Base-by-base conservation (phyloP, 169 alveolate genomes). In the Toxoplasma gondii region DNA sequence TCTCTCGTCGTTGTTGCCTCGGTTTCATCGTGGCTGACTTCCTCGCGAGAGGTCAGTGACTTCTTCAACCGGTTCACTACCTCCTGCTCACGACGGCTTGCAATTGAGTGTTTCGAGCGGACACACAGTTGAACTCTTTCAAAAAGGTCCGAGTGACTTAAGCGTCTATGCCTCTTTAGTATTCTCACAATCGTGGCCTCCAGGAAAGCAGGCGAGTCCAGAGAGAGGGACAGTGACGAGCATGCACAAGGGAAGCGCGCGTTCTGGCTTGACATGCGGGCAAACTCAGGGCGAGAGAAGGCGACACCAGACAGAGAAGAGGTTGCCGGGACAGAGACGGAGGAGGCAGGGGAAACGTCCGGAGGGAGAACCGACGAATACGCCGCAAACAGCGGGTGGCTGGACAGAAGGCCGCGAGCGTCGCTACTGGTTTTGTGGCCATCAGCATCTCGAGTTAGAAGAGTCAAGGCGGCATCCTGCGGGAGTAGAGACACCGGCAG, bases 101-200 rank as follows among this genome's bases (percentile, higher is more conserved):
- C 58, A 12, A 49, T 4, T 7, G 58, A 49, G 12, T 7, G 58
- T 49, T 49, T 49, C 58, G 58, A 49, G 22, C 22, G 12, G 22
- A 49, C 58, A 49, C 12, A 49, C 58, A 49, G 58, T 31, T 82
- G 90, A 17, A 82, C 90, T 12, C 24, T 31, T 36, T 82, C 54
- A 22, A 39, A 44, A 17, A 82, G 67, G 29, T 2, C 67, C 34
- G 69, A 16, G 67, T 82, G 90, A 22, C 24, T 2, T 49, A 82
- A 36, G 22, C 90, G 90, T 41, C 64, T 38, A 31, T 82, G 64
- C 41, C 90, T 29, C 24, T 82, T 82, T 67, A 82, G 38, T 19
- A 44, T 17, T 10, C 90, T 38, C n/a, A 82, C 90, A 29, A 82
- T 41, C 12, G 90, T 67, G 1, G 90, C 90, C 64, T 82, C 90